Conservation (phyloP, 345 rosid genomes). For the Reutealis trisperma region DNA sequence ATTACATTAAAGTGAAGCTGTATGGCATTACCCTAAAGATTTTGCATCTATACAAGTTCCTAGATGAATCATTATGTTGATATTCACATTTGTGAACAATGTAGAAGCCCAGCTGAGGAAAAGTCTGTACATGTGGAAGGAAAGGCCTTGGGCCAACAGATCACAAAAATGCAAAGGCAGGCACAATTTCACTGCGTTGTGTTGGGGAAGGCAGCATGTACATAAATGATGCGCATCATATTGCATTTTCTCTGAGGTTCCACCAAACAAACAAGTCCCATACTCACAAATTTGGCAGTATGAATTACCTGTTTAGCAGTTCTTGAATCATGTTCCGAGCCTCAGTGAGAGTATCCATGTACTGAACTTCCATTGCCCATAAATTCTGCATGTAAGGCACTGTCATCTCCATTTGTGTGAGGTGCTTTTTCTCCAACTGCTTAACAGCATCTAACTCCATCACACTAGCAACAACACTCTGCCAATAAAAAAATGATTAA, state of each 20-base stretch:
- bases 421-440: conserved; percentile 51
- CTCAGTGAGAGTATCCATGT: conserved; percentile 45
- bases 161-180: neutral
- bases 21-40: neutral
- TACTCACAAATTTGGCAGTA: neutral
- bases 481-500: conserved; percentile 25
- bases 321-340: conserved; percentile 53
- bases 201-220: neutral
- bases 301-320: conserved; percentile 34
- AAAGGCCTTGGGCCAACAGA: neutral
- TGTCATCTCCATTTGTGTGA: conserved; percentile 39
- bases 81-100: neutral
- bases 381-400: conserved; percentile 45
- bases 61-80: neutral
- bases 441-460: conserved; percentile 45
- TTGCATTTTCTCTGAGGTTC: neutral
- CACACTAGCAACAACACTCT: conserved; percentile 51
- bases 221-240: neutral
- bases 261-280: neutral
- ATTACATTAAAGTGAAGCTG: neutral
- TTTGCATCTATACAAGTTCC: neutral
- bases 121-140: neutral
- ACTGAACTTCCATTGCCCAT: conserved; percentile 62
- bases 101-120: neutral
- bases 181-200: neutral